Percentiles rank a stretch among this genome's conserved stretches.
These are phyloP conservation scores for Tolypocladium ophioglossoides DNA, from an alignment of 2,329 filamentous ascomycete genomes.

Conservation along the genomic window DNA sequence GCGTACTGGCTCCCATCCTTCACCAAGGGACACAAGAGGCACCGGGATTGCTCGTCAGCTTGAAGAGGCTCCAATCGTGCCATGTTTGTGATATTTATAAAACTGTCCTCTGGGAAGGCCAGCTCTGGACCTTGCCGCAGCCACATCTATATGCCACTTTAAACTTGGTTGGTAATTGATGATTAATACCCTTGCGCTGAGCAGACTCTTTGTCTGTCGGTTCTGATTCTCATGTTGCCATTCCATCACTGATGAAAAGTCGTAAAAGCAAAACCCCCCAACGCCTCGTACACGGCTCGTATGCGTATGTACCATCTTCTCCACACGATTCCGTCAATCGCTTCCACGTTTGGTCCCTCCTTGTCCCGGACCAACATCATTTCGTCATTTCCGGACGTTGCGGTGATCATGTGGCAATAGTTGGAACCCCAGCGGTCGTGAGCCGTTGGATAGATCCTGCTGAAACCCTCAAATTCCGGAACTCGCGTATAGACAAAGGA, in stretches of 20 bases:
- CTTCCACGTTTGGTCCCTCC: not conserved
- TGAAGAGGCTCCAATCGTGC: not conserved
- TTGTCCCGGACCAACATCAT: not conserved
- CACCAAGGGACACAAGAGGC: not conserved
- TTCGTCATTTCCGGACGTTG: not conserved
- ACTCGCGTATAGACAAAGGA: slow-evolving; percentile 2
- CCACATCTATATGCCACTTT: slow-evolving; percentile 10
- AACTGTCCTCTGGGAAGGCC: slow-evolving; percentile 2
- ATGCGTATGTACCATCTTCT: slow-evolving; percentile 13
- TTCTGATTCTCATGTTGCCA: not conserved
- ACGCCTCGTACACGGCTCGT: slow-evolving; percentile 17
- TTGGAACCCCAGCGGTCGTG: slow-evolving; percentile 12
- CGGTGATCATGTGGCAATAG: not conserved
- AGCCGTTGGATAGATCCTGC: not conserved
- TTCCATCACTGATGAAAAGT: slow-evolving; percentile 4
- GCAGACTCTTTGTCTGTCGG: not conserved
- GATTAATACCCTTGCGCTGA: slow-evolving; percentile 6
- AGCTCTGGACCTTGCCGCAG: slow-evolving; percentile 1
- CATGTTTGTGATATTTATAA: slow-evolving; percentile 7
- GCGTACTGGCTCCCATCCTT: not conserved
- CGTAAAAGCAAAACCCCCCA: slow-evolving; percentile 4
- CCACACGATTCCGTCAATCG: not conserved
- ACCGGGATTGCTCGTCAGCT: not conserved
- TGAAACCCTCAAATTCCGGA: not conserved
- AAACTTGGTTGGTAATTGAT: slow-evolving; percentile 10